phyloP scores from a whole-genome alignment of 345 rosid species.

The Draba incana region DNA sequence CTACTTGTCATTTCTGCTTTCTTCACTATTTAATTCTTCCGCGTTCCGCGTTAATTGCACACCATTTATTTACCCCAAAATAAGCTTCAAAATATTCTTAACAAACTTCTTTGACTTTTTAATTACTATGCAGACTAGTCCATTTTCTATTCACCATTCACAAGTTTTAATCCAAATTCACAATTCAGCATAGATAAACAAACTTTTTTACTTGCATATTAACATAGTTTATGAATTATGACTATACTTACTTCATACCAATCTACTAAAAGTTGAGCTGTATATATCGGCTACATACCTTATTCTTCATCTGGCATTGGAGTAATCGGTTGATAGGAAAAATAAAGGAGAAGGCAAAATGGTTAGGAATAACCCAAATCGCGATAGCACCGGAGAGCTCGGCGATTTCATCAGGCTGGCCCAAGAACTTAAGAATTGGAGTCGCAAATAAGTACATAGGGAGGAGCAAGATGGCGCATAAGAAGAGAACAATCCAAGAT shows the following conservation, averaged over 20 bases:
- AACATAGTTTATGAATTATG: not conserved
- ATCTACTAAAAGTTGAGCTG: no score
- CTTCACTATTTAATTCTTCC: no score
- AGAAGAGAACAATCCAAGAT: constrained; percentile 63
- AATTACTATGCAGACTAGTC: no score
- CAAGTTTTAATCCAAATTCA: not conserved
- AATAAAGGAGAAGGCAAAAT: constrained; percentile 67
- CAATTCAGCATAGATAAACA: not conserved
- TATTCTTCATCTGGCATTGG: constrained; percentile 53
- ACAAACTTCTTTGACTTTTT: not conserved
- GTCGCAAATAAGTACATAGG: constrained; percentile 55
- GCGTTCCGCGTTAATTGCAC: not conserved
- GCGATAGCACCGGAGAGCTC: constrained; percentile 55
- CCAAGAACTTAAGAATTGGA: constrained; percentile 53
- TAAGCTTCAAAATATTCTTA: not conserved
- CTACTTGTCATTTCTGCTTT: no score
- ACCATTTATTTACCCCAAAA: not conserved
- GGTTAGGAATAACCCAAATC: constrained; percentile 60
- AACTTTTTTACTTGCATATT: not conserved
- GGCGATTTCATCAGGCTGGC: constrained; percentile 61
- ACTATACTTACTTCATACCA: not conserved
- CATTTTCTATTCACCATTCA: not conserved
- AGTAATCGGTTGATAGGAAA: constrained; percentile 73
- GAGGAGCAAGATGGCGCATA: constrained; percentile 54
- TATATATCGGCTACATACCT: not conserved